Conservation (phyloP, 805 yeast species). For the Candida oleophila region DNA sequence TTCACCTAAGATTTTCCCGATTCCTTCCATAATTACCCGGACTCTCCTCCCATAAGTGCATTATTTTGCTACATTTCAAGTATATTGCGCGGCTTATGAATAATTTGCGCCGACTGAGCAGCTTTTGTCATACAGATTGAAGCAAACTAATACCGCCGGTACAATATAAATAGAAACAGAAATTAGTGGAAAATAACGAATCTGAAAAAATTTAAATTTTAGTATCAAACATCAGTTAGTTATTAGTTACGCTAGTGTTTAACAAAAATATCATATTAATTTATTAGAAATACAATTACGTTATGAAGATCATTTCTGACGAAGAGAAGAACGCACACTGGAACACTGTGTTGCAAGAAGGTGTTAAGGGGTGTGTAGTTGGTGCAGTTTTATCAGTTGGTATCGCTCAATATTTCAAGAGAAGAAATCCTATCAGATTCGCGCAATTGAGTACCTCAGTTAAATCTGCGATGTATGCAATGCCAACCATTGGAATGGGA, state of each 20-base stretch:
- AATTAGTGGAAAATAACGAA: no score
- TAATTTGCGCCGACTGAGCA: no score
- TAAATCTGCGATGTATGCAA: constrained; percentile 62
- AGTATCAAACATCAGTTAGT: neutral
- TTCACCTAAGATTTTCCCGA: neutral
- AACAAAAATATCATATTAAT: neutral
- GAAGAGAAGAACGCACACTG: constrained; percentile 70
- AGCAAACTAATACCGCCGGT: no score
- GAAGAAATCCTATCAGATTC: constrained; percentile 46
- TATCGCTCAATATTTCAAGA: constrained; percentile 41
- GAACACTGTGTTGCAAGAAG: constrained; percentile 58
- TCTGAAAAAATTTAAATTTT: no score
- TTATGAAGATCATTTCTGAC: constrained; percentile 64
- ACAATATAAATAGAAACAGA: neutral
- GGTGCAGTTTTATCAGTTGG: constrained; percentile 62
- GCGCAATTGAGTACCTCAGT: constrained; percentile 34
- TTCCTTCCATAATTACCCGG: neutral
- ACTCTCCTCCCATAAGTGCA: neutral
- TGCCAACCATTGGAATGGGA: constrained; percentile 63
- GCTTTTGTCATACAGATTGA: no score
- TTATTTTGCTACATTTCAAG: neutral
- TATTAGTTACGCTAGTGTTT: neutral
- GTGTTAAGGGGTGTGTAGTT: constrained; percentile 53
- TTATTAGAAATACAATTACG: neutral
- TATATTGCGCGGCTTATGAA: neutral